A percentile compares a stretch with the other conserved stretches of the same genome.
Conservation (phyloP, 768 basidiomycete species). For the Rhodotorula diobovata region DNA sequence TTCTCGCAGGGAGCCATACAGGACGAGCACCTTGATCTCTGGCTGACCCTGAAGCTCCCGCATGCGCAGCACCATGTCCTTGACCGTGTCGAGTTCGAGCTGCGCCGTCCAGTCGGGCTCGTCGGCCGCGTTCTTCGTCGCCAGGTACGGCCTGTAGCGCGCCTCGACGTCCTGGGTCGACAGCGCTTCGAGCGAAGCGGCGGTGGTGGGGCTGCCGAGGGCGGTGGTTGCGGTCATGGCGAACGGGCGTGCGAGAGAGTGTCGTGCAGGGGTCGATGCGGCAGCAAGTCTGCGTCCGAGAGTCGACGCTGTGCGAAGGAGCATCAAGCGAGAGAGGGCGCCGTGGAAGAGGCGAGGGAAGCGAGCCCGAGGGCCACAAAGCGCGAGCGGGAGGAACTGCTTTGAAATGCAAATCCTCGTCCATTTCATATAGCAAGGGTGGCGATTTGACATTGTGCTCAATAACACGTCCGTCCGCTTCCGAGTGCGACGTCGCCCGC, state of each 20-base stretch:
- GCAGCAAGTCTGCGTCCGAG: not conserved
- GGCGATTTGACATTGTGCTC: too few species aligned
- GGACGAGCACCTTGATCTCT: slow-evolving; percentile 42
- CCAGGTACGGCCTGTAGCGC: slow-evolving; percentile 13
- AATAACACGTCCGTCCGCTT: too few species aligned
- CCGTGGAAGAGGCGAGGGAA: not conserved
- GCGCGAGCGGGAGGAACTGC: too few species aligned
- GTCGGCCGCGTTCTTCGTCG: slow-evolving; percentile 13
- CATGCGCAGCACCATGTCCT: slow-evolving; percentile 11
- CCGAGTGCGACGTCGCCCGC: too few species aligned
- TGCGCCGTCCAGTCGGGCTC: slow-evolving; percentile 43
- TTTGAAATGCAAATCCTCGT: too few species aligned
- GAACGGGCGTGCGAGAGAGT: not conserved
- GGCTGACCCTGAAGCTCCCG: not conserved
- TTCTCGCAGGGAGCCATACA: slow-evolving; percentile 46
- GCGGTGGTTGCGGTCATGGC: not conserved
- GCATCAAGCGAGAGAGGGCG: not conserved
- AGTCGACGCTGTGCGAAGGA: not conserved
- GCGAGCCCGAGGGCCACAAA: too few species aligned
- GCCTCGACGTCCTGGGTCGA: not conserved
- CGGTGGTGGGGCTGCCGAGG: too few species aligned
- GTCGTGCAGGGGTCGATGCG: too few species aligned
- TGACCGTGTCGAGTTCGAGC: slow-evolving; percentile 43
- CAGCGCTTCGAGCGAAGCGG: not conserved
- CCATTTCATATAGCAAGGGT: too few species aligned